These are phyloP conservation scores for Helianthus annuus DNA, from an alignment of 129 eudicot species.

Conservation along the genomic window HanXRQr2.0-SUNRISE NC_035438.2:556593-557092, in stretches of 20 bases:
- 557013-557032: conserved; percentile 74
- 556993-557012: conserved; percentile 28
- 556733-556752: conserved; percentile 82
- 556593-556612: conserved; percentile 54
- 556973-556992: background rate
- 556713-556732: conserved; percentile 67
- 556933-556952: background rate
- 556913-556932: background rate
- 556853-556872: background rate
- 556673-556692: conserved; percentile 1
- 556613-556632: conserved; percentile 67
- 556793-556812: conserved; percentile 67
- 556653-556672: no score
- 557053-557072: conserved; percentile 18
- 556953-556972: background rate
- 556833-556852: conserved; percentile 55
- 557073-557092: background rate
- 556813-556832: conserved; percentile 55
- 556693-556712: conserved; percentile 67
- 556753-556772: conserved; percentile 67
- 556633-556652: conserved; percentile 14
- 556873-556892: background rate
- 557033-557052: conserved; percentile 81
- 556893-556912: background rate
- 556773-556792: conserved; percentile 59